Percentiles rank a stretch among this genome's conserved stretches.
phyloP scores from a whole-genome alignment of 1,139 yeast species.

The Saccharomyces pastorianus region DNA sequence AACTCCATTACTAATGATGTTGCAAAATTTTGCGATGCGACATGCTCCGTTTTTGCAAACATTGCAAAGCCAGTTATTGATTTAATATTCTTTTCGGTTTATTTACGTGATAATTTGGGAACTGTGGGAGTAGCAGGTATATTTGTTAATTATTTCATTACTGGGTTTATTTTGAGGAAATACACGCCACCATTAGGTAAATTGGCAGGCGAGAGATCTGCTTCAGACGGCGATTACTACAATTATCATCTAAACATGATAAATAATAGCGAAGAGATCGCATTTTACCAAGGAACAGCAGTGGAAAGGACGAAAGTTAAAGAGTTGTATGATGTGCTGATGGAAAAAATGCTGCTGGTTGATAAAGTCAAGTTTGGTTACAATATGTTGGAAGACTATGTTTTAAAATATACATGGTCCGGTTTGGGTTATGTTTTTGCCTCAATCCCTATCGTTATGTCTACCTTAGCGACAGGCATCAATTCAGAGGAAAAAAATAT shows the following conservation, averaged over 20 bases:
- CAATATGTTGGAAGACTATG: constrained; percentile 74
- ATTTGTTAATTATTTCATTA: constrained; percentile 67
- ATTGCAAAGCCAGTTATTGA: constrained; percentile 91
- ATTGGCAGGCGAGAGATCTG: constrained; percentile 63
- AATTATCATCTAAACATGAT: constrained; percentile 80
- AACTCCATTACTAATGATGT: constrained; percentile 83
- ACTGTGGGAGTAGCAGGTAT: constrained; percentile 78
- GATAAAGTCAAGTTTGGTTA: constrained; percentile 47
- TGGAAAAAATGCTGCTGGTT: constrained; percentile 41
- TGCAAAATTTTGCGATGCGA: constrained; percentile 70
- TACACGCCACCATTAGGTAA: constrained; percentile 85
- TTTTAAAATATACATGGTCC: constrained; percentile 88
- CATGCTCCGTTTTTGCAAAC: constrained; percentile 76
- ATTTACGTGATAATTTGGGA: constrained; percentile 78
- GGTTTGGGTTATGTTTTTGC: constrained; percentile 89
- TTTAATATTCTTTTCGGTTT: constrained; percentile 76
- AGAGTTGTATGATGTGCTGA: constrained; percentile 51
- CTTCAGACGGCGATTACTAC: constrained; percentile 81
- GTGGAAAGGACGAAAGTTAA: constrained; percentile 65
- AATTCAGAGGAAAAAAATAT: constrained; percentile 48
- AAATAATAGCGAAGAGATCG: constrained; percentile 87
- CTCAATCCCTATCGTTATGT: constrained; percentile 68
- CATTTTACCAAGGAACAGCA: constrained; percentile 85
- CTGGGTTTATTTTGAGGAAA: constrained; percentile 66
- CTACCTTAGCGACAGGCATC: constrained; percentile 34